phyloP scores from a whole-genome alignment of 768 basidiomycete genomes.

The Collybiopsis luxurians region DNA sequence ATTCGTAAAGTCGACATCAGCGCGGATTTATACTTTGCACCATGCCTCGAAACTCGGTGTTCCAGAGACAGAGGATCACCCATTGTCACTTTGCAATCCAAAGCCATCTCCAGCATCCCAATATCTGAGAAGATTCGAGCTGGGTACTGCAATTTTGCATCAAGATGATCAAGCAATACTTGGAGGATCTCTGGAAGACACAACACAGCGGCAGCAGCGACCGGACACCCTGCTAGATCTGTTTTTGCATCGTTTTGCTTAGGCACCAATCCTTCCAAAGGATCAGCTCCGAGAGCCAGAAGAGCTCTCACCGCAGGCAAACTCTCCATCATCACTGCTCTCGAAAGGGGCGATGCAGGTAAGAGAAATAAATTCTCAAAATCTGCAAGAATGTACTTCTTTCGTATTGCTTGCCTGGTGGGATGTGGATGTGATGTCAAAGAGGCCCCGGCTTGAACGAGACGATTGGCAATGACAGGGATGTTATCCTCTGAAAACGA shows the following conservation, averaged over 20 bases:
- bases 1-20: slow-evolving; percentile 8
- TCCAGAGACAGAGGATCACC: slow-evolving; percentile 9
- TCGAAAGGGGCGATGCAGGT: slow-evolving; percentile 9
- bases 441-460: background rate
- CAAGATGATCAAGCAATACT: background rate
- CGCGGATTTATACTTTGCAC: slow-evolving; percentile 1
- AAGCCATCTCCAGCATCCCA: slow-evolving; percentile 1
- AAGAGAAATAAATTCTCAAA: slow-evolving; percentile 6
- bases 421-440: background rate
- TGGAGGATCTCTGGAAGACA: background rate
- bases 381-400: slow-evolving; percentile 3
- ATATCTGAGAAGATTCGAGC: background rate
- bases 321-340: slow-evolving; percentile 10
- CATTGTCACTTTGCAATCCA: background rate
- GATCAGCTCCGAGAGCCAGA: slow-evolving; percentile 8
- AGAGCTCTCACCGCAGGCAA: slow-evolving; percentile 3
- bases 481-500: slow-evolving; percentile 6
- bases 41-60: slow-evolving; percentile 9
- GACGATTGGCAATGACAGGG: background rate
- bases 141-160: background rate
- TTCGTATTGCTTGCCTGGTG: background rate
- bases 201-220: background rate
- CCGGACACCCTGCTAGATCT: background rate
- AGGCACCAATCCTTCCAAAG: slow-evolving; percentile 6
- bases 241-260: background rate